Evolutionary conservation across 148 eudicot genomes (phyloP), one percentile per base, ranked within the genome.

Genomic region (Amaranthus palmeri): DNA sequence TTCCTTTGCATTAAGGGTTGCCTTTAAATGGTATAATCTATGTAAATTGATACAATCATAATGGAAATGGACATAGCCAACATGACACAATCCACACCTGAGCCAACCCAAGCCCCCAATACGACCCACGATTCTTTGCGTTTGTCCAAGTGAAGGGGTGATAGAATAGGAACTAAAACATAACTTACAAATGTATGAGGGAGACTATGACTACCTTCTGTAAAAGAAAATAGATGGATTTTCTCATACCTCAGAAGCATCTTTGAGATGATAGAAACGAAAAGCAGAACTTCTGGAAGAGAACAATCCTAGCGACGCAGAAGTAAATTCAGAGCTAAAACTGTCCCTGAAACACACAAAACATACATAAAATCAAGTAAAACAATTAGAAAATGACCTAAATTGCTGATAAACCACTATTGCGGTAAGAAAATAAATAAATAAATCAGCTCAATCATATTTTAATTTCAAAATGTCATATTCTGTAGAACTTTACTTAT

Each of bases 201-300:
- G 15, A 53, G n/a, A 41, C 71, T 5, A 40, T 43, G 41, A 7
- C 47, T 57, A 62, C 11, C 53, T 43, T 12, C 52, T 48, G 8
- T 12, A 18, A 54, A 2, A 56, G 51, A 51, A 44, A 50, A 10
- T 61, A 15, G 14, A 45, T 47, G 42, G 43, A 67, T 17, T 7
- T 40, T 54, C 44, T 54, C 68, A 40, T 89, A 91, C 98, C 98
- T 88, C 96, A 15, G 90, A 85, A 72, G 89, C 86, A 67, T 82
- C 86, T 86, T 79, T 85, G 43, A 91, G 67, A 80, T 95, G 99
- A 81, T 85, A 91, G 81, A 83, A 95, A 53, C 62, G 80, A 77
- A 83, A 80, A 8, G 84, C 68, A 74, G 77, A 76, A 59, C 79
- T 80, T 70, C 79, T 80, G 36, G 70, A 72, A 51, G 82, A 81